Evolutionary conservation across 176 grass and related monocot genomes (phyloP).

Genomic region (Calamus simplicifolius): DNA sequence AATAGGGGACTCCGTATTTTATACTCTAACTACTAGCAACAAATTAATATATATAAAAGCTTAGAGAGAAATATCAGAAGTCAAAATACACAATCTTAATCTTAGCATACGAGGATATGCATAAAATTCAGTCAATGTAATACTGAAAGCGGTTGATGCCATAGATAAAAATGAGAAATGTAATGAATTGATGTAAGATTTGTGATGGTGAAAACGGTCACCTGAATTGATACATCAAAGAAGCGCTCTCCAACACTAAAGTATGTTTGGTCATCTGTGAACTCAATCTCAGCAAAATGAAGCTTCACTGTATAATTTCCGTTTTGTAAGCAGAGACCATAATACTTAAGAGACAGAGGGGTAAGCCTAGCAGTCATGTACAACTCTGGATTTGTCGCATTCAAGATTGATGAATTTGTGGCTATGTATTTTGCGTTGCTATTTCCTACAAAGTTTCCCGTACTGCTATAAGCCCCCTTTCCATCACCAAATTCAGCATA

Average conservation of each 20-base stretch:
- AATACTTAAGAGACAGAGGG: constrained; percentile 7
- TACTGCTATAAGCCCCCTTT: constrained; percentile 1
- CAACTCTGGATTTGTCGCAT: constrained; percentile 1
- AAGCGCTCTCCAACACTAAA: constrained; percentile 6
- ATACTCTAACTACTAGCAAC: too few species aligned
- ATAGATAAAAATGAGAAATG: too few species aligned
- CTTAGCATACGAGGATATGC: too few species aligned
- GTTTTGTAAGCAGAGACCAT: constrained; percentile 10
- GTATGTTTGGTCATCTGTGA: constrained; percentile 16
- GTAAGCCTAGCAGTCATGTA: constrained; percentile 10
- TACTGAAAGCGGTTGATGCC: too few species aligned
- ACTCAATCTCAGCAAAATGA: constrained; percentile 7
- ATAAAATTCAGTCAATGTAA: too few species aligned
- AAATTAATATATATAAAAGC: too few species aligned
- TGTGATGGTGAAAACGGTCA: neutral
- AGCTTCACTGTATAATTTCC: constrained; percentile 6
- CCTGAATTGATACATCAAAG: constrained; percentile 19
- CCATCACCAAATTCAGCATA: neutral
- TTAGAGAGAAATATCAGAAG: too few species aligned
- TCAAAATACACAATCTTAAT: too few species aligned
- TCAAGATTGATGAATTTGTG: neutral
- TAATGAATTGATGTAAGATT: too few species aligned
- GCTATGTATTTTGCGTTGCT: neutral
- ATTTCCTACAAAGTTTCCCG: constrained; percentile 1
- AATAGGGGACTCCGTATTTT: too few species aligned